phyloP scores from a whole-genome alignment of 768 basidiomycete species.

The Sarcodon aspratus region DNA sequence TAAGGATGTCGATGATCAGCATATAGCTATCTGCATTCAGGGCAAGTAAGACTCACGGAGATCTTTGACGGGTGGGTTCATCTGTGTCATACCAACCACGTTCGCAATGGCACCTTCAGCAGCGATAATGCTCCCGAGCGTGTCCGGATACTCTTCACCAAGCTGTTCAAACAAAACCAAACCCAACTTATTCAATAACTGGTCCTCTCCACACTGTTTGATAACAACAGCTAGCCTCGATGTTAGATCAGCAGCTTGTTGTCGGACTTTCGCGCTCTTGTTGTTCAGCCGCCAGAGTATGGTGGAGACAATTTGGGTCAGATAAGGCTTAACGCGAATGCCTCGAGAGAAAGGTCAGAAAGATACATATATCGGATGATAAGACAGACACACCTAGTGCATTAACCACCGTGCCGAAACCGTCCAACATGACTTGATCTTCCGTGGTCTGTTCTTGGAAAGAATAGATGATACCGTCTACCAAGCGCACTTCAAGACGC shows the following conservation, averaged over 20 bases:
- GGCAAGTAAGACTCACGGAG: constrained; percentile 62
- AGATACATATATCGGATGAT: neutral
- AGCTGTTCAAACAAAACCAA: constrained; percentile 96
- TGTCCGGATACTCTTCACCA: constrained; percentile 99
- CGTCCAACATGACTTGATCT: constrained; percentile 98
- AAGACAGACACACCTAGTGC: constrained; percentile 52
- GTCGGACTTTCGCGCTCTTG: constrained; percentile 98
- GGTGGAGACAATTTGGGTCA: constrained; percentile 97
- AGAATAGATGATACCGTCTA: constrained; percentile 97
- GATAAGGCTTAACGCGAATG: constrained; percentile 94
- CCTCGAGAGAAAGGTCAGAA: constrained; percentile 24
- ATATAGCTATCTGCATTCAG: too few relatives aligned
- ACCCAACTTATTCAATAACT: constrained; percentile 89
- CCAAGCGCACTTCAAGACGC: constrained; percentile 83
- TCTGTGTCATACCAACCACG: constrained; percentile 99
- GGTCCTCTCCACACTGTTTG: constrained; percentile 97
- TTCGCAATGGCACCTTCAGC: constrained; percentile 98
- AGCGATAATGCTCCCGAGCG: constrained; percentile 97
- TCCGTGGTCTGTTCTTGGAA: constrained; percentile 99
- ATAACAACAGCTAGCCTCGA: constrained; percentile 94
- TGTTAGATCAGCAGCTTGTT: constrained; percentile 97
- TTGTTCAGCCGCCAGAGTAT: constrained; percentile 99
- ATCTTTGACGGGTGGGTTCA: constrained; percentile 99
- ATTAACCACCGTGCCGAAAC: constrained; percentile 95
- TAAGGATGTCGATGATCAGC: constrained; percentile 22